Base-by-base conservation (phyloP, 306 rosid species). In the Cucumis melo region DNA sequence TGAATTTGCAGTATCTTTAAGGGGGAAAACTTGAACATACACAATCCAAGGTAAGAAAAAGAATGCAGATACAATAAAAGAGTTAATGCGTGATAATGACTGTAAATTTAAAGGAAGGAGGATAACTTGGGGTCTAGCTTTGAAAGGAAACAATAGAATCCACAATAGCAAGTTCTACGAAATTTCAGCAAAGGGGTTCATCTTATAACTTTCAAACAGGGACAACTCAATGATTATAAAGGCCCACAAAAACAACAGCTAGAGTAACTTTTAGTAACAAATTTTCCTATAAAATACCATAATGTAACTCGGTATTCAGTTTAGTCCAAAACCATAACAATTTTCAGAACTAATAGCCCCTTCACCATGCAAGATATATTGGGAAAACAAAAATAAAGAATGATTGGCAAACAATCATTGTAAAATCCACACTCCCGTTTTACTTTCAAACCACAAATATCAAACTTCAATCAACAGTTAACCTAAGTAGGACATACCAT, bases 401-500 rank as follows among this genome's bases (percentile, higher is more conserved):
- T 17, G 39, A 64, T 24, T 12, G 8, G 34, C 14, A 5, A 73
- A 7, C 17, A 20, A 8, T 34, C 0, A 3, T 16, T 36, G 10
- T 11, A 36, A 51, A 60, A 54, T 16, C 61, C 60, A 50, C 23
- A 53, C 6, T 67, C 76, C 73, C 34, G 54, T 32, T 78, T 60
- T 58, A 77, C 16, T 76, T 82, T 80, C 74, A 60, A 20, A 58
- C 56, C 70, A 42, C 55, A 46, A 75, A 79, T 62, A 66, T 73
- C 73, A 74, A 80, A 65, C 50, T 20, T 74, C 46, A 48, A 27
- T 29, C 44, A 64, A 72, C 80, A 77, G 66, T 24, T n/a, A 67
- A 82, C 82, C 81, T 2, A 73, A 50, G 78, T 7, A 61, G 65
- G 80, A 66, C 95, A 42, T 89, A 95, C 99, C 98, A 86, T 90